phyloP scores from a whole-genome alignment of 139 green algal species.

The Chlamydomonas incerta region DNA sequence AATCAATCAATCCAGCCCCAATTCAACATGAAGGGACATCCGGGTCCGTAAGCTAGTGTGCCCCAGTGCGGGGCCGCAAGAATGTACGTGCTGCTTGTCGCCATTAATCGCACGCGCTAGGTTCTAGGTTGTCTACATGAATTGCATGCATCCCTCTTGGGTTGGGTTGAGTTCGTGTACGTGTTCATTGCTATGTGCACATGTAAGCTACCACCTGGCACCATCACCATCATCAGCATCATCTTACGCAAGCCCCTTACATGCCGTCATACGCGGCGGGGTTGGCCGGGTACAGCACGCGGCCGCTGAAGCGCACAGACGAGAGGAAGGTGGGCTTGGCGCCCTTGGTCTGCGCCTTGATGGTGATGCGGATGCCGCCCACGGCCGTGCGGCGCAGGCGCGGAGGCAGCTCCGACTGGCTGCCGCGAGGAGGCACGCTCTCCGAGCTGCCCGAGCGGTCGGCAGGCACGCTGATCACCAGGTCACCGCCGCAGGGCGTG shows the following conservation, averaged over 20 bases:
- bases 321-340: neutral
- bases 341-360: neutral
- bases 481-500: neutral
- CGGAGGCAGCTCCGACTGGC: neutral
- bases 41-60: too few relatives aligned
- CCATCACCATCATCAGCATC: too few relatives aligned
- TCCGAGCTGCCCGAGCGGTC: neutral
- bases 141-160: too few relatives aligned
- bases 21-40: too few relatives aligned
- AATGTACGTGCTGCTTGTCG: too few relatives aligned
- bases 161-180: too few relatives aligned
- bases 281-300: constrained; percentile 14
- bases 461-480: neutral
- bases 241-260: neutral
- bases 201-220: too few relatives aligned
- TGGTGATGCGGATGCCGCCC: constrained; percentile 4
- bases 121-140: too few relatives aligned
- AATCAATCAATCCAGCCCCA: too few relatives aligned
- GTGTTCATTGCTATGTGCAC: too few relatives aligned
- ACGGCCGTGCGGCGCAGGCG: neutral
- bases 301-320: neutral
- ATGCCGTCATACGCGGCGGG: neutral
- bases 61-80: too few relatives aligned
- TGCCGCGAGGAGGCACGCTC: neutral
- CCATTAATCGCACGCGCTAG: too few relatives aligned